phyloP scores from a whole-genome alignment of 371 early-diverging fungal species.

The Blyttiomyces sp. region DNA sequence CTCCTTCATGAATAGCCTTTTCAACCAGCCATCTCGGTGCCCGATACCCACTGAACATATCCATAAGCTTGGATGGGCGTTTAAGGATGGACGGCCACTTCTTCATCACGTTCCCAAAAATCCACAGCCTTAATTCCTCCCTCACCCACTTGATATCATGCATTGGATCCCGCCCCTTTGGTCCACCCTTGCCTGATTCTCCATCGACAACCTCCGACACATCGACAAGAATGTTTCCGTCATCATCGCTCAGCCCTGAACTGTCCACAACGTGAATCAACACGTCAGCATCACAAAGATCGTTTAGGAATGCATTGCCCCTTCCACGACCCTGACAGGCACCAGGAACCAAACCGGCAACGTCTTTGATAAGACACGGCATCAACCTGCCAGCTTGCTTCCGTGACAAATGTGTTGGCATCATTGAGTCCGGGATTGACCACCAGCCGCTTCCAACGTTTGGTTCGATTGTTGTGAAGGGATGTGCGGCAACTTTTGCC shows the following conservation, averaged over 20 bases:
- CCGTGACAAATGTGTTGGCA: conserved; percentile 1
- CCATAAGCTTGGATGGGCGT: conserved; percentile 24
- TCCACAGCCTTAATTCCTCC: conserved; percentile 66
- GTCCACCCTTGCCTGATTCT: conserved; percentile 42
- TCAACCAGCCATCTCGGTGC: conserved; percentile 19
- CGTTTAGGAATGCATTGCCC: conserved; percentile 78
- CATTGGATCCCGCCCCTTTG: conserved; percentile 56
- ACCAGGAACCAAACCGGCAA: conserved; percentile 79
- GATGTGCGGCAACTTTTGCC: conserved; percentile 36
- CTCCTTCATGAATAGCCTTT: conserved; percentile 4
- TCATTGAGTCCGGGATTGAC: conserved; percentile 52
- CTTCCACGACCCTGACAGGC: conserved; percentile 67
- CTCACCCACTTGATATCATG: conserved; percentile 77
- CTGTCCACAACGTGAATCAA: conserved; percentile 80
- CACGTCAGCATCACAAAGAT: conserved; percentile 69
- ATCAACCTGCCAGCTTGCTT: conserved; percentile 46
- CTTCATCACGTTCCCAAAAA: conserved; percentile 62
- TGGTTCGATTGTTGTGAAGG: conserved; percentile 80
- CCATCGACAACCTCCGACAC: background rate
- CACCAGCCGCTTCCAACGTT: conserved; percentile 69
- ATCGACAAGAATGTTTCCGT: conserved; percentile 51
- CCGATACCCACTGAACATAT: conserved; percentile 23
- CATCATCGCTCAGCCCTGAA: conserved; percentile 70
- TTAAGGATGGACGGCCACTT: conserved; percentile 65
- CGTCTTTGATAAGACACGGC: conserved; percentile 71